phyloP scores from a whole-genome alignment of 495 filamentous ascomycete species.

The Lophiostoma macrostomum region DNA sequence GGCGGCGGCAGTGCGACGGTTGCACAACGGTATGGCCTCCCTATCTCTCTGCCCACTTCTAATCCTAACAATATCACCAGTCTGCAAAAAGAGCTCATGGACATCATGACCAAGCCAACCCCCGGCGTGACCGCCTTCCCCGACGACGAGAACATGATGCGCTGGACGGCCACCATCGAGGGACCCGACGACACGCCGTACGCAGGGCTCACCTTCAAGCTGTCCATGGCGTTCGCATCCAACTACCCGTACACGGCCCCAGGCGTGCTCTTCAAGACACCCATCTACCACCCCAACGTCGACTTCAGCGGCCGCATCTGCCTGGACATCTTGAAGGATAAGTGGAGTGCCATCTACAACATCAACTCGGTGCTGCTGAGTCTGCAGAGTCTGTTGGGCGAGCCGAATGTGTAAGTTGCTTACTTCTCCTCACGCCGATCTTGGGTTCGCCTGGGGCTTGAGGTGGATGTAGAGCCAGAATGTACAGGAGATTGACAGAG shows the following conservation, averaged over 20 bases:
- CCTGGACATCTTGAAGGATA: conserved; percentile 95
- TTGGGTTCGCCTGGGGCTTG: not conserved
- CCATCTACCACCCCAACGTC: conserved; percentile 47
- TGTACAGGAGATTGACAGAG: not conserved
- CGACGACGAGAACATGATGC: conserved; percentile 83
- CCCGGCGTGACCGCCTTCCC: conserved; percentile 96
- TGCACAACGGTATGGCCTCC: conserved; percentile 23
- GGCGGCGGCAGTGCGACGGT: conserved; percentile 11
- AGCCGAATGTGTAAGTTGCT: conserved; percentile 86
- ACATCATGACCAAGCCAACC: conserved; percentile 90
- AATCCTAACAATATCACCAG: conserved; percentile 45
- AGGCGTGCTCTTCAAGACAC: conserved; percentile 64
- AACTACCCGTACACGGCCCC: conserved; percentile 95
- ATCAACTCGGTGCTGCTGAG: conserved; percentile 89
- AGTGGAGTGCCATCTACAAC: conserved; percentile 96
- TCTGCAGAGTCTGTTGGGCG: conserved; percentile 90
- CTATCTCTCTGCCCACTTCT: not conserved
- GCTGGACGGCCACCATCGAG: conserved; percentile 90
- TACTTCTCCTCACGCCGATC: not conserved
- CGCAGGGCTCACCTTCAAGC: conserved; percentile 83
- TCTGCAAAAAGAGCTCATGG: conserved; percentile 94
- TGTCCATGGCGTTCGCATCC: conserved; percentile 83
- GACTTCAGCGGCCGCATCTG: conserved; percentile 45
- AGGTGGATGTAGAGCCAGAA: not conserved
- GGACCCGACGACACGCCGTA: conserved; percentile 92